Conservation (phyloP, 108 stramenopile genomes). For the Cyclostephanos tholiformis region DNA sequence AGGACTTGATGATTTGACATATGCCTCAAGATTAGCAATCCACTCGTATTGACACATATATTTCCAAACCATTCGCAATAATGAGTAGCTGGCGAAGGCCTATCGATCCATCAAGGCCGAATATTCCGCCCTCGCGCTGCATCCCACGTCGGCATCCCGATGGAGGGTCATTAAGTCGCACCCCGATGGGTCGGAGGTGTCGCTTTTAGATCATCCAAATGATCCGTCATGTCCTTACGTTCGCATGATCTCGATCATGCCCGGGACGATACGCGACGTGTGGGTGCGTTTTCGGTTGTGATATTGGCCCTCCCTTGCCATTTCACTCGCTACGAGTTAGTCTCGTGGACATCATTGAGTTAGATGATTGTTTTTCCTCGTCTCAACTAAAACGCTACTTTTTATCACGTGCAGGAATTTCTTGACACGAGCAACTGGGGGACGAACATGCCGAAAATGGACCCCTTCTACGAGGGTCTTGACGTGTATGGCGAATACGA, state of each 20-base stretch:
- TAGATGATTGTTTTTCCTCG: not conserved
- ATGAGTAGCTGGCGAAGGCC: constrained; percentile 7
- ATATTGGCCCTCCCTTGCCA: not conserved
- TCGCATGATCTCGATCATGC: constrained; percentile 61
- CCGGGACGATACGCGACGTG: constrained; percentile 48
- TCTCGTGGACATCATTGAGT: not conserved
- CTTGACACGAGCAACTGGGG: constrained; percentile 54
- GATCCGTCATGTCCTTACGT: constrained; percentile 76
- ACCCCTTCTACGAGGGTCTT: constrained; percentile 71
- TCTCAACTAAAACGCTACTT: not conserved
- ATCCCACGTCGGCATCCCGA: not conserved
- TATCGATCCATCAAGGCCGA: constrained; percentile 25
- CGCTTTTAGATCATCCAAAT: constrained; percentile 54
- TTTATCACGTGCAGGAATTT: constrained; percentile 30
- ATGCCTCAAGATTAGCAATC: not conserved
- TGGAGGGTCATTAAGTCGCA: constrained; percentile 5
- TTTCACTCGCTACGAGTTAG: not conserved
- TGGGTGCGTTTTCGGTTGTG: constrained; percentile 31
- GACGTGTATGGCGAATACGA: constrained; percentile 38
- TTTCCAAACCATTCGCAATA: not conserved
- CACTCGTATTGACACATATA: not conserved
- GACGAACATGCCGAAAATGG: constrained; percentile 71
- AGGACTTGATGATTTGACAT: not conserved
- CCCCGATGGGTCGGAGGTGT: constrained; percentile 51
- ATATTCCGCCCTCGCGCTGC: constrained; percentile 16